Percentiles rank a stretch among this genome's conserved stretches.
phyloP scores from a whole-genome alignment of 345 rosid genomes.

The Heritiera littoralis region DNA sequence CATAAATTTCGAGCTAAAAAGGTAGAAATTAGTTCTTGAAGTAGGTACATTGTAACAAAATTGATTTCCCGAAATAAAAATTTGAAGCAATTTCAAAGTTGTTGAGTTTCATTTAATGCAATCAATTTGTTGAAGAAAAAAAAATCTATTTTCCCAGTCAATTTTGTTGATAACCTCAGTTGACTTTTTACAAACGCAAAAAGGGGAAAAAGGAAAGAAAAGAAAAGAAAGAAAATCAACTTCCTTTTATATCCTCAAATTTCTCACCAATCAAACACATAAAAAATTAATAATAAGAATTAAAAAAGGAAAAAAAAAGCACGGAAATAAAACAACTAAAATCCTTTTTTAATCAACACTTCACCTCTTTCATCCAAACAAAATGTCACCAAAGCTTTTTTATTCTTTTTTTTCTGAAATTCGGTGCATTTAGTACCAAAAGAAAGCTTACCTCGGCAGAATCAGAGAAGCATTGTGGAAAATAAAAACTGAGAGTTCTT shows the following conservation, averaged over 20 bases:
- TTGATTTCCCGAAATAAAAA: not conserved
- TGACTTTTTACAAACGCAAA: conserved; percentile 10
- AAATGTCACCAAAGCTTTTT: not conserved
- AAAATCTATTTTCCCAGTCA: not conserved
- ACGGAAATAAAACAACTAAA: not conserved
- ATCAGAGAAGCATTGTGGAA: conserved; percentile 33
- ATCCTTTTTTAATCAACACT: not conserved
- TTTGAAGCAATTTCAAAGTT: not conserved
- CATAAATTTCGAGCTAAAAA: not conserved
- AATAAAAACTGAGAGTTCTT: not conserved
- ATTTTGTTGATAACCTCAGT: not conserved
- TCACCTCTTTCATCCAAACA: conserved; percentile 4
- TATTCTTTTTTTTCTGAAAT: no score
- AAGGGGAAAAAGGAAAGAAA: not conserved
- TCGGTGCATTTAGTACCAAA: not conserved
- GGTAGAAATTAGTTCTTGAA: not conserved
- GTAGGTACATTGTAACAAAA: conserved; percentile 8
- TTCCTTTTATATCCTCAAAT: not conserved
- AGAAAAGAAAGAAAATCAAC: not conserved
- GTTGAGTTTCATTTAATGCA: not conserved
- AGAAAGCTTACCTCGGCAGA: conserved; percentile 29
- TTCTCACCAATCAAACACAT: conserved; percentile 1
- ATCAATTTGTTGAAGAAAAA: not conserved
- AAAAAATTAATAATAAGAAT: not conserved
- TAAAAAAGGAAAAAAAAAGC: not conserved